Base-by-base conservation (phyloP, 1,284 basidiomycete genomes). In the Heterobasidion irregulare region DNA sequence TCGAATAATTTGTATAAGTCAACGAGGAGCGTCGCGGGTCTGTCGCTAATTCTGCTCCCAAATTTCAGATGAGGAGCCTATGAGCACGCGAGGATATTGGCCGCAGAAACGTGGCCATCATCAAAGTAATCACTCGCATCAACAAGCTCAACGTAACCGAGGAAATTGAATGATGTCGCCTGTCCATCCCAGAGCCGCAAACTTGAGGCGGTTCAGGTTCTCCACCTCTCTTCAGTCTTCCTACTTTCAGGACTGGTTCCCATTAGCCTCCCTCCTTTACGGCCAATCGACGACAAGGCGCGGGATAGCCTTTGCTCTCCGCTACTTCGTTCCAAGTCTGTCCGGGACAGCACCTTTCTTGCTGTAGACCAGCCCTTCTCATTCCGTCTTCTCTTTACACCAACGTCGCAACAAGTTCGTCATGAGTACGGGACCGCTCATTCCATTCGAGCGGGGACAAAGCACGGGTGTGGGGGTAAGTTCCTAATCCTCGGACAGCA, bases 401-500 rank as follows among this genome's bases (percentile, higher is more conserved):
- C 53, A 50, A 51, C 43, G 13, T 56, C 47, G 49, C 41, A 55
- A 51, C 53, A 38, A 59, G 26, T 50, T 55, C 60, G 61, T 58
- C 53, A 65, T 66, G 65, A 61, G 62, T 52, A 36, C 50, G 48
- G 47, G 48, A 26, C 50, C 47, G 33, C 58, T 61, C 49, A 46
- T 46, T 33, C 56, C 60, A 54, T 68, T 68, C 59, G 53, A 61
- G 35, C 53, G 58, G 49, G 66, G 66, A 56, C 66, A 75, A 55
- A 63, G 72, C 50, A 68, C 65, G 55, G 73, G 75, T 33, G 72
- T 75, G 48, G 70, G 76, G 54, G 80, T 82, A 65, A 68, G 78
- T 73, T 32, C 16, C 46, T 13, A 16, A 5, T 16, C 10, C 32
- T 16, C 36, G 15, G 7, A 50, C 15, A 26, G 10, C 8, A 16